Evolutionary conservation across 768 basidiomycete genomes (phyloP), one percentile per base, ranked within the genome.

Genomic region (Hypholoma fasciculare): DNA sequence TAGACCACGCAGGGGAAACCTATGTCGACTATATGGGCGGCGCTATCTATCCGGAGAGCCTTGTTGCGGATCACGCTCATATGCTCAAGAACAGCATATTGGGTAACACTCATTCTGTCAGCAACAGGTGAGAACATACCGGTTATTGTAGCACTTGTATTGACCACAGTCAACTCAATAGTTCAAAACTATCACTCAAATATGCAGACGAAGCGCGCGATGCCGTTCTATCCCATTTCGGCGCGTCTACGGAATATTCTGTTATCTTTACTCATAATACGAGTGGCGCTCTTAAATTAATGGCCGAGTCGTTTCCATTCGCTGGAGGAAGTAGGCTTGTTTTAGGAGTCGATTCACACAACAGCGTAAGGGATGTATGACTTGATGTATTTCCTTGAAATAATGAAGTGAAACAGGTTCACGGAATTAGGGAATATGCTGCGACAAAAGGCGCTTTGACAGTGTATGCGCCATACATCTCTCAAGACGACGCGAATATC

Each of bases 21-120:
- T 93, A 93, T 59, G 87, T 91, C 59, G 92, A 94, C 66, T 93
- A 89, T 62, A 93, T 93, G 89, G 92, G 92, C 30, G 90, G 89
- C 20, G 82, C 89, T 0, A 75, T 93, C 36, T 91, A 90, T 61
- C 92, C 92, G 11, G 88, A 90, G 63, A 88, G 85, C 63, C 82
- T 94, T 34, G 82, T 93, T 56, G 80, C 79, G 37, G 82, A 84
- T 7, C 89, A 92, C 63, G 77, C 85, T 39, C 82, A 83, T 49
- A 90, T 92, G 65, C 80, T 94, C 30, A 83, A 78, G 40, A 74
- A 74, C 51, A 84, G 72, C 65, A 78, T 93, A 43, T 80, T 94
- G 58, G 92, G 91, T 23, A 93, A 94, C 69, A 92, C 92, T 1
- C 92, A 94, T 70, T 93, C 91, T 0, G 81, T 90, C 65, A 92